A percentile compares a stretch with the other conserved stretches of the same genome.
These are phyloP conservation scores for Linum tenue DNA, from an alignment of 345 rosid genomes.

Conservation along the genomic window DNA sequence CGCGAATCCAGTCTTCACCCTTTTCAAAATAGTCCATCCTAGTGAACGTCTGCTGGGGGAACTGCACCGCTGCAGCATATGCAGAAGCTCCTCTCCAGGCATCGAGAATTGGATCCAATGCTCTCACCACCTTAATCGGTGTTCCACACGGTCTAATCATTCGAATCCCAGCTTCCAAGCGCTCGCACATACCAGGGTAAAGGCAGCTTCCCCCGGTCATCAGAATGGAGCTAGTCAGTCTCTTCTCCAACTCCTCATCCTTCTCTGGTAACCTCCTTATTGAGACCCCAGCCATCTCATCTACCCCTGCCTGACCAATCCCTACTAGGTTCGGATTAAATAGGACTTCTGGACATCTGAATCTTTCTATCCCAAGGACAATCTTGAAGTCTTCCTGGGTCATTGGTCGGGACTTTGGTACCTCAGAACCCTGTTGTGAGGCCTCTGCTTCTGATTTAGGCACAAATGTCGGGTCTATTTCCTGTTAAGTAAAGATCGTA, in stretches of 20 bases:
- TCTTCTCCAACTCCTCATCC: slow-evolving; percentile 41
- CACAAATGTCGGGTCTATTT: slow-evolving; percentile 68
- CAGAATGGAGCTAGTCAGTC: slow-evolving; percentile 60
- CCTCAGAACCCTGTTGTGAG: slow-evolving; percentile 48
- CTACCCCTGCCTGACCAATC: slow-evolving; percentile 78
- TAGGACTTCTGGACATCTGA: slow-evolving; percentile 76
- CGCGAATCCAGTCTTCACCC: slow-evolving; percentile 90
- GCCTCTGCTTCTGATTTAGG: slow-evolving; percentile 46
- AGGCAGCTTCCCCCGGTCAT: slow-evolving; percentile 76
- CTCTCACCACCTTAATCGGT: slow-evolving; percentile 52
- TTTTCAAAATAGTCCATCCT: slow-evolving; percentile 69
- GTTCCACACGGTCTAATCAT: slow-evolving; percentile 82
- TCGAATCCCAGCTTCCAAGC: slow-evolving; percentile 65
- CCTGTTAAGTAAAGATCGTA: slow-evolving; percentile 29
- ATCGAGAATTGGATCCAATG: slow-evolving; percentile 73
- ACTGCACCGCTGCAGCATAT: slow-evolving; percentile 48
- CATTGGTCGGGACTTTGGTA: slow-evolving; percentile 45
- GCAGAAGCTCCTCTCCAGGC: slow-evolving; percentile 96
- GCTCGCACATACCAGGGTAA: slow-evolving; percentile 55
- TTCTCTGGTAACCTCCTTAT: slow-evolving; percentile 47
- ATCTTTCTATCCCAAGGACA: slow-evolving; percentile 70
- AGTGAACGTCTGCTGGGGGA: slow-evolving; percentile 53
- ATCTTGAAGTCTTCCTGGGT: slow-evolving; percentile 90
- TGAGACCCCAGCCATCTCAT: slow-evolving; percentile 78
- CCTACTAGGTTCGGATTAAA: slow-evolving; percentile 73